Evolutionary conservation across 164 flowering plant genomes (phyloP).

Genomic region (Paratinospora sagittata): DNA sequence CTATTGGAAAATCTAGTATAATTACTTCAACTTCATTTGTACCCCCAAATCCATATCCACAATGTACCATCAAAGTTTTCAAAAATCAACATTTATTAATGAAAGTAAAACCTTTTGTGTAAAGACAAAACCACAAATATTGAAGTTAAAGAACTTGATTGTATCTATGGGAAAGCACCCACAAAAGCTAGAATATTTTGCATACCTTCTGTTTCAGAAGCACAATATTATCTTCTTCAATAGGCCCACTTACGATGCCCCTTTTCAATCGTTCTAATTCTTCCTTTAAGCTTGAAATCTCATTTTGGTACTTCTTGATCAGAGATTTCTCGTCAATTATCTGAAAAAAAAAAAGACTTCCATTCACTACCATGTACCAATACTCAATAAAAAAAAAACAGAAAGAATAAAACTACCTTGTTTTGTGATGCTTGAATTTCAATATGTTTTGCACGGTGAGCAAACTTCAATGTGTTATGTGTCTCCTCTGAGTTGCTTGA

Average conservation of each 20-base stretch:
- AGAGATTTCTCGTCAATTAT: conserved; percentile 97
- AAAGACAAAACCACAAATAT: no score
- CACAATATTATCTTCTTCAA: conserved; percentile 57
- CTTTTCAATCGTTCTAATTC: conserved; percentile 78
- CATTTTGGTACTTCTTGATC: conserved; percentile 92
- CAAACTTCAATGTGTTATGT: conserved; percentile 96
- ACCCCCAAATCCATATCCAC: no score
- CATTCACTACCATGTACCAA: conserved; percentile 7
- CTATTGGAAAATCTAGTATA: no score
- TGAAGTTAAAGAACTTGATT: background rate
- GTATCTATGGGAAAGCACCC: background rate
- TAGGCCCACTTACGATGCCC: conserved; percentile 59
- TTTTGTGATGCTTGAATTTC: conserved; percentile 97
- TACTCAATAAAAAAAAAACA: conserved; percentile 4
- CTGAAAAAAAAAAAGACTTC: conserved; percentile 42
- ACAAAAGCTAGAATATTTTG: conserved; percentile 1
- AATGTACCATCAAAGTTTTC: no score
- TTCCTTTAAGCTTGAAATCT: conserved; percentile 80
- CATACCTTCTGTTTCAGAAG: conserved; percentile 87
- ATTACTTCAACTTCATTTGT: no score
- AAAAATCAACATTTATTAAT: no score
- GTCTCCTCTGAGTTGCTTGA: conserved; percentile 96
- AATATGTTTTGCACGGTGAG: conserved; percentile 95
- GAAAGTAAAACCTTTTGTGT: no score
- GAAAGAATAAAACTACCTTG: conserved; percentile 38